phyloP scores from a whole-genome alignment of 225 moss, liverwort and hornwort genomes.

The Marchantia paleacea region DNA sequence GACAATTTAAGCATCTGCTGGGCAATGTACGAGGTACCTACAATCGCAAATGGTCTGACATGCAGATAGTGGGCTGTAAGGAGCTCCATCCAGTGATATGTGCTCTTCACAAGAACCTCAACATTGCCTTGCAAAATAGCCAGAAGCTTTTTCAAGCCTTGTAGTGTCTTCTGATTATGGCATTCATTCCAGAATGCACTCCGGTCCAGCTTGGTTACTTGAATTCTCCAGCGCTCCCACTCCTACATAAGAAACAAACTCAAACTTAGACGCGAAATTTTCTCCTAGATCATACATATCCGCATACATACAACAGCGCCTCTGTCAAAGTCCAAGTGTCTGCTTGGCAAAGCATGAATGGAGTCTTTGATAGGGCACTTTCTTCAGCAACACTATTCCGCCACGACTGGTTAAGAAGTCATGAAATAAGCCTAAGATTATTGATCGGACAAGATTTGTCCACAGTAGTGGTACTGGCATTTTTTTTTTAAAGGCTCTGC shows the following conservation, averaged over 20 bases:
- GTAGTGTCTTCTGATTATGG: conserved; percentile 65
- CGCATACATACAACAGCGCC: too few species aligned
- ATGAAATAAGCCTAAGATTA: too few species aligned
- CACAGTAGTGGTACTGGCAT: too few species aligned
- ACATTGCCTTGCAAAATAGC: conserved; percentile 75
- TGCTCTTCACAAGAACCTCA: conserved; percentile 61
- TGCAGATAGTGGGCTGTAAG: conserved; percentile 81
- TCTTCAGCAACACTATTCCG: too few species aligned
- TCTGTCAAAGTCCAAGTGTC: too few species aligned
- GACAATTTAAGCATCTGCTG: background rate
- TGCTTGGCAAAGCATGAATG: too few species aligned
- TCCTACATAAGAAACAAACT: conserved; percentile 42
- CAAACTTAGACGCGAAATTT: background rate
- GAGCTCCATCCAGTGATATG: conserved; percentile 97
- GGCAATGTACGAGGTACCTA: conserved; percentile 18
- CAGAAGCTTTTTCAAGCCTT: conserved; percentile 83
- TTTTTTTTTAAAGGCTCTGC: too few species aligned
- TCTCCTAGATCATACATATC: background rate
- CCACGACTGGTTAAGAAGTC: too few species aligned
- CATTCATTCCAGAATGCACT: conserved; percentile 90
- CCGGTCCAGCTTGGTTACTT: conserved; percentile 84
- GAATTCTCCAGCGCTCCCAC: conserved; percentile 95
- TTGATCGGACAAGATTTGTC: too few species aligned
- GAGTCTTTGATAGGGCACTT: too few species aligned
- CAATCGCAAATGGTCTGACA: conserved; percentile 77